Evolutionary conservation across 805 yeast genomes (phyloP).

Genomic region (Komagataella ulmi): DNA sequence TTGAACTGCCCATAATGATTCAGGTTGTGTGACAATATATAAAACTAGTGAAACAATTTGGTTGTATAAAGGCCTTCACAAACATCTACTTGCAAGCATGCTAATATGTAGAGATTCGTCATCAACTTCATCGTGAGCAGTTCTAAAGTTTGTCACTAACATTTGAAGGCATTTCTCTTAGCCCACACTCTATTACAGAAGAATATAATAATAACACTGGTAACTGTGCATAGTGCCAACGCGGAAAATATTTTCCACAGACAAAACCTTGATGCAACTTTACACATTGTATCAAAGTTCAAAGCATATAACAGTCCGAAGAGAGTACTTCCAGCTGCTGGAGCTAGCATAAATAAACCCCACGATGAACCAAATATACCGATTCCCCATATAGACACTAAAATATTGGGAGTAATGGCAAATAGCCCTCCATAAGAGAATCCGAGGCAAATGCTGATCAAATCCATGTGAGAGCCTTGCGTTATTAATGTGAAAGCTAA

Average conservation of each 20-base stretch:
- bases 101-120: too few species aligned
- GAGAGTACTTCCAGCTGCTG: slow-evolving; percentile 66
- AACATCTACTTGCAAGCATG: too few species aligned
- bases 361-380: slow-evolving; percentile 85
- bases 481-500: not conserved
- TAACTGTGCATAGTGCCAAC: slow-evolving; percentile 1
- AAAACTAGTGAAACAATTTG: too few species aligned
- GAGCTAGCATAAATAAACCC: slow-evolving; percentile 82
- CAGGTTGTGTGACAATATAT: too few species aligned
- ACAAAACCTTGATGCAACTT: not conserved
- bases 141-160: not conserved
- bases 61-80: too few species aligned
- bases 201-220: not conserved
- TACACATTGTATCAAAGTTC: slow-evolving; percentile 33
- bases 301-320: slow-evolving; percentile 62
- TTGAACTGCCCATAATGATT: too few species aligned
- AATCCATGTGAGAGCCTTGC: slow-evolving; percentile 1
- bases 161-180: not conserved
- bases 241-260: slow-evolving; percentile 1
- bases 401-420: slow-evolving; percentile 74
- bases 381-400: slow-evolving; percentile 78
- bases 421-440: slow-evolving; percentile 69
- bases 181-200: not conserved
- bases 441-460: slow-evolving; percentile 37
- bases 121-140: not conserved